Evolutionary conservation across 1,284 basidiomycete genomes (phyloP).

Genomic region (Fomitopsis betulina): DNA sequence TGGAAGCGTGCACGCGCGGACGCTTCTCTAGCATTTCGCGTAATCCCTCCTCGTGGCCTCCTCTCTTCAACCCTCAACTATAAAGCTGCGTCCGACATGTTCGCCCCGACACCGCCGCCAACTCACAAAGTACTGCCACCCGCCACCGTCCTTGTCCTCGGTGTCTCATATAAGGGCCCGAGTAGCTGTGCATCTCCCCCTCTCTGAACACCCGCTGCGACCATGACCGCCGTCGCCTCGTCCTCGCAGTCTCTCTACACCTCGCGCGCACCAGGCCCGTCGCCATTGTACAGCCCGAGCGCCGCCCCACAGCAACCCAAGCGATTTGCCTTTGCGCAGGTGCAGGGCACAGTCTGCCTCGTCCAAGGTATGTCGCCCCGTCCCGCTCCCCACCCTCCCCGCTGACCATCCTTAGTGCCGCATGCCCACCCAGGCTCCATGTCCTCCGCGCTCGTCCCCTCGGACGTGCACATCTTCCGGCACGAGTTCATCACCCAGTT

Average conservation of each 20-base stretch:
- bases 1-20: background rate
- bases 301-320: background rate
- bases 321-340: slow-evolving; percentile 31
- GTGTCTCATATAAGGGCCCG: slow-evolving; percentile 2
- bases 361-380: slow-evolving; percentile 30
- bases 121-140: background rate
- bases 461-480: slow-evolving; percentile 32
- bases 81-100: background rate
- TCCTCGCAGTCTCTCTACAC: background rate
- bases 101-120: background rate
- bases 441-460: slow-evolving; percentile 28
- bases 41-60: slow-evolving; percentile 4
- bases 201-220: background rate
- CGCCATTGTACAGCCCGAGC: background rate
- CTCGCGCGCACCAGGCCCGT: background rate
- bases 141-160: background rate
- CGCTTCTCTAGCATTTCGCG: background rate
- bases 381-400: background rate
- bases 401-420: slow-evolving; percentile 13
- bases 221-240: slow-evolving; percentile 4
- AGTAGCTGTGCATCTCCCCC: background rate
- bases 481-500: slow-evolving; percentile 40
- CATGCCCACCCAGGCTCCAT: slow-evolving; percentile 15
- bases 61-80: background rate
- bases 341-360: slow-evolving; percentile 31